phyloP scores from a whole-genome alignment of 345 rosid species.

The Zanthoxylum bungeanum region DNA sequence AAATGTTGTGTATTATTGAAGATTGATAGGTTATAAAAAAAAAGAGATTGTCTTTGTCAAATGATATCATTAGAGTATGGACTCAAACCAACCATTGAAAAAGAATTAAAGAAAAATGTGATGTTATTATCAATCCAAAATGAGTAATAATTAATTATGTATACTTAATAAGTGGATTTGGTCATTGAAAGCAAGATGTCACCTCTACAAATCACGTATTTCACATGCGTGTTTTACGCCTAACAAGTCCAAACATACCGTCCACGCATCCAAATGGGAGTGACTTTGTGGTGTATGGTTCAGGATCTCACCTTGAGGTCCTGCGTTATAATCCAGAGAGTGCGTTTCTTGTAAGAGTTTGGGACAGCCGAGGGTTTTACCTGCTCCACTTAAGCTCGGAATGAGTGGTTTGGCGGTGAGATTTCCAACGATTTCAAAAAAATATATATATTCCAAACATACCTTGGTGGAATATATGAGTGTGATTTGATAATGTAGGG shows the following conservation, averaged over 20 bases:
- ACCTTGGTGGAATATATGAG: no score
- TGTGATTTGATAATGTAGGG: no score
- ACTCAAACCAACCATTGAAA: slow-evolving; percentile 4
- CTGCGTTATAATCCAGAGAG: no score
- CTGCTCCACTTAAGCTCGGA: no score
- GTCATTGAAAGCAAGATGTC: background rate
- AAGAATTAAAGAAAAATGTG: background rate
- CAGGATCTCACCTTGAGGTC: no score
- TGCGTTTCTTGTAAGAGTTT: no score
- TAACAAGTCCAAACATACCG: background rate
- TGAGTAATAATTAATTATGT: background rate
- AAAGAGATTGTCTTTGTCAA: background rate
- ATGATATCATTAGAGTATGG: background rate
- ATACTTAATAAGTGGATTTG: background rate
- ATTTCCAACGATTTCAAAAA: no score
- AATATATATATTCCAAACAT: no score
- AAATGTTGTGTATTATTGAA: background rate
- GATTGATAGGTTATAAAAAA: background rate
- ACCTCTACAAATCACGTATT: background rate
- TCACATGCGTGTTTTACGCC: background rate
- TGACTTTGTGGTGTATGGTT: no score
- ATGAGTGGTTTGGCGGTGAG: no score
- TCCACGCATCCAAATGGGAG: no score
- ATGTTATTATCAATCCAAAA: background rate
- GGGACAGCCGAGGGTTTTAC: no score